Evolutionary conservation across 1,284 basidiomycete genomes (phyloP), one percentile per base, ranked within the genome.

Genomic region (Caloboletus firmus): DNA sequence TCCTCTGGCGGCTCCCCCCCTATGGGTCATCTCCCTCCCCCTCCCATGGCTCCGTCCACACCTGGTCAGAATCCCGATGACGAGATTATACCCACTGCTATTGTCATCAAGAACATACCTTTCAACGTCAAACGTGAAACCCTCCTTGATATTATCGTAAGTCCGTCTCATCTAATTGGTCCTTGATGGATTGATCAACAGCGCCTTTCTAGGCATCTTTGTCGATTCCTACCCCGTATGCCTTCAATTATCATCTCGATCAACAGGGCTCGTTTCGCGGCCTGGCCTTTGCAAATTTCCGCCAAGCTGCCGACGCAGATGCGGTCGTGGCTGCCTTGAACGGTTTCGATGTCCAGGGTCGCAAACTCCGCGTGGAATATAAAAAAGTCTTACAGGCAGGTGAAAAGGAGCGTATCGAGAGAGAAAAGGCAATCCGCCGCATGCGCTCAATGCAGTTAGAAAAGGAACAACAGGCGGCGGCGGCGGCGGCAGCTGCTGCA

Each of bases 81-180:
- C 72, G 95, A 98, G 72, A 83, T 98, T 71, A 99, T 99, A 73
- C 96, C 96, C 51, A 99, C 96, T 17, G 96, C 97, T 52, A 98
- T 99, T 67, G 96, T 99, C 68, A 97, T 99, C 76, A 99, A 99
- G 83, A 98, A 98, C 80, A 99, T 98, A 75, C 96, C 95, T 56
- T 98, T 99, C 79, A 95, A 94, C 66, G 93, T 98, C 63, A 93
- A 95, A 76, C 87, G 91, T 68, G 95, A 99, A 76, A 94, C 94
- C 54, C 82, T 99, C 57, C 85, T 99, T 64, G 89, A 91, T 76
- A 95, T 98, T 71, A 99, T 99, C 72, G 93, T 95, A 61, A 61
- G 89, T 82, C 49, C 46, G 45, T 59, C 57, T 47, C 60, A 55
- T 47, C 36, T 32, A 30, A 24, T 54, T 37, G 15, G 40, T 49